Conservation (phyloP, 257 asterid genomes). For the Petunia secreta region DNA sequence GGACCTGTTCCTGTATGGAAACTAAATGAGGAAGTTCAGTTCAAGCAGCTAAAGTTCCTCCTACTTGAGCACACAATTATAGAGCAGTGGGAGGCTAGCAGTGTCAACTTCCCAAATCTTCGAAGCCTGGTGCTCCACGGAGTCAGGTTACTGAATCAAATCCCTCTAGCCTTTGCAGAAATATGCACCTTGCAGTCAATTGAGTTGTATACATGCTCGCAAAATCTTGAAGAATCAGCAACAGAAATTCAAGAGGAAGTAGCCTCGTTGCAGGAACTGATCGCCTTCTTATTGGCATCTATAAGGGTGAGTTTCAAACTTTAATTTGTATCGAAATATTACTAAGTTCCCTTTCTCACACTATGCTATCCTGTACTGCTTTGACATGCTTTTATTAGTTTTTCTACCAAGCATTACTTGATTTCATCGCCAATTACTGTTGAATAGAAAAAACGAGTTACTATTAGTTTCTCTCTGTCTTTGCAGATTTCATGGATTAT, state of each 20-base stretch:
- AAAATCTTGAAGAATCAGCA: constrained; percentile 15
- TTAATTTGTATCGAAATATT: not conserved
- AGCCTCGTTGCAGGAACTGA: too few relatives aligned
- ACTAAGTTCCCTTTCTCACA: too few relatives aligned
- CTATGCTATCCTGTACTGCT: too few relatives aligned
- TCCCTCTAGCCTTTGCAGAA: constrained; percentile 9
- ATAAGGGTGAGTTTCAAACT: not conserved
- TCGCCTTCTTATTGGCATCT: not conserved
- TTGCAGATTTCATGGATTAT: too few relatives aligned
- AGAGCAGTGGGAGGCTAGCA: constrained; percentile 2
- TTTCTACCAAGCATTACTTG: too few relatives aligned
- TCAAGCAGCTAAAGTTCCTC: not conserved
- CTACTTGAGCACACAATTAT: constrained; percentile 15
- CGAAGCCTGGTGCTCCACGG: constrained; percentile 6
- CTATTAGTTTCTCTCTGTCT: too few relatives aligned
- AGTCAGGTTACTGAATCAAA: not conserved
- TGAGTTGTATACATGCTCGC: constrained; percentile 15
- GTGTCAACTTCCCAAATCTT: constrained; percentile 12
- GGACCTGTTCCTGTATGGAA: not conserved
- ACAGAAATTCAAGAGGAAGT: not conserved
- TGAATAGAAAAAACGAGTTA: too few relatives aligned
- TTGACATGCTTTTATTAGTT: too few relatives aligned
- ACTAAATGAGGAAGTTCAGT: constrained; percentile 14
- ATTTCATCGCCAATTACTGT: too few relatives aligned
- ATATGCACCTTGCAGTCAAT: not conserved